These are phyloP conservation scores for Blastobotrys malaysiensis DNA, from an alignment of 1,139 yeast genomes.

Conservation along the genomic window DNA sequence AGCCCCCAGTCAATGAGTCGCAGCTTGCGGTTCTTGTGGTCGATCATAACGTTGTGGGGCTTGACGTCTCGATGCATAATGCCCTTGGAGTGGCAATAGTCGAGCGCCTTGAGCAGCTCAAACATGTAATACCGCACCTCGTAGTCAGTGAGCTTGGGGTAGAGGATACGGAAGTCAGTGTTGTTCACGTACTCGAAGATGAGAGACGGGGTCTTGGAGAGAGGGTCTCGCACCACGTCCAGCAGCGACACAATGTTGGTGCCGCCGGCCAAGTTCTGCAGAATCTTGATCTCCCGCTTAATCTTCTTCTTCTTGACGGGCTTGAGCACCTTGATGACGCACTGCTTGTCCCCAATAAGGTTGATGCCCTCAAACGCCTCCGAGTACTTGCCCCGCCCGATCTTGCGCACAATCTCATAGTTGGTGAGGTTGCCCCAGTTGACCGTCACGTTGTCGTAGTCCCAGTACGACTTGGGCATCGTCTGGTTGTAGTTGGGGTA, in stretches of 20 bases:
- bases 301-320: conserved; percentile 93
- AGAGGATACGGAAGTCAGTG: conserved; percentile 77
- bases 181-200: conserved; percentile 83
- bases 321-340: conserved; percentile 81
- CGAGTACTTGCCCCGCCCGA: conserved; percentile 95
- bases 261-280: conserved; percentile 74
- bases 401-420: conserved; percentile 86
- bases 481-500: conserved; percentile 79
- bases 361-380: conserved; percentile 88
- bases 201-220: conserved; percentile 83
- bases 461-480: conserved; percentile 89
- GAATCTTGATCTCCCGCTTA: conserved; percentile 81
- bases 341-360: conserved; percentile 26
- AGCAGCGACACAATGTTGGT: conserved; percentile 70
- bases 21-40: conserved; percentile 59
- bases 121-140: conserved; percentile 84
- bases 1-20: conserved; percentile 95
- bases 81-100: conserved; percentile 90
- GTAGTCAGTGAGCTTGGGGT: conserved; percentile 70
- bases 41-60: conserved; percentile 96
- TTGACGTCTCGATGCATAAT: conserved; percentile 96
- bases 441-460: conserved; percentile 55
- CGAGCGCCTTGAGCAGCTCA: conserved; percentile 77
- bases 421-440: conserved; percentile 62
- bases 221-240: conserved; percentile 77